These are phyloP conservation scores for Austroboletus festivus DNA, from an alignment of 768 basidiomycete genomes.

Conservation along the genomic window DNA sequence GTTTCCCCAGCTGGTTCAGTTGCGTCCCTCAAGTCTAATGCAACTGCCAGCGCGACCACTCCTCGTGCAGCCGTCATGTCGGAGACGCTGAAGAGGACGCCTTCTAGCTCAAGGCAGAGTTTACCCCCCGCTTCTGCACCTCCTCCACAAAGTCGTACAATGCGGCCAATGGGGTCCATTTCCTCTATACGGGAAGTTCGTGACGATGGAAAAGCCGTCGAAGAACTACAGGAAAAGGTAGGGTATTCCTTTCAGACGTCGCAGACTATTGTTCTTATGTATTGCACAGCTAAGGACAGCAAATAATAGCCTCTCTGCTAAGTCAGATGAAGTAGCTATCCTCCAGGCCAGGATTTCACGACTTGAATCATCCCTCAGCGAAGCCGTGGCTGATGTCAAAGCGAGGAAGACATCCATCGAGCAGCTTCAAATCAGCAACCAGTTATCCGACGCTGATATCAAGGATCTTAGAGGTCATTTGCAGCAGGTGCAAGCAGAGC, in stretches of 20 bases:
- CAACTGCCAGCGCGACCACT: conserved; percentile 25
- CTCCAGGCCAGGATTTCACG: conserved; percentile 53
- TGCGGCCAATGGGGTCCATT: conserved; percentile 56
- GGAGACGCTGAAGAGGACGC: conserved; percentile 57
- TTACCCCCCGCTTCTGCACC: conserved; percentile 26
- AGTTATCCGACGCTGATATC: conserved; percentile 47
- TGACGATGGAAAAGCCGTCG: conserved; percentile 55
- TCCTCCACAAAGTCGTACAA: conserved; percentile 37
- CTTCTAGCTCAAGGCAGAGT: conserved; percentile 41
- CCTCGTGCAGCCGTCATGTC: conserved; percentile 70
- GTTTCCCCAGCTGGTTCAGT: conserved; percentile 55
- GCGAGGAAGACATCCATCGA: conserved; percentile 43
- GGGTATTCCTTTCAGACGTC: conserved; percentile 3
- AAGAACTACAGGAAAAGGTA: conserved; percentile 62
- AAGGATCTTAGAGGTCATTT: conserved; percentile 41
- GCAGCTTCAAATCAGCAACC: conserved; percentile 49
- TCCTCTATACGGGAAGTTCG: conserved; percentile 72
- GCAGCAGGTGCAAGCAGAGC: conserved; percentile 33
- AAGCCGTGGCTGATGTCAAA: conserved; percentile 44
- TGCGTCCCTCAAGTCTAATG: conserved; percentile 44
- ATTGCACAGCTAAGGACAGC: conserved; percentile 55
- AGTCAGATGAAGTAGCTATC: conserved; percentile 45
- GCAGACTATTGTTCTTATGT: conserved; percentile 1
- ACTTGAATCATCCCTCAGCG: conserved; percentile 49
- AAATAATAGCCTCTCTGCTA: conserved; percentile 49